These are phyloP conservation scores for Castanea sativa DNA, from an alignment of 306 rosid genomes.

Conservation along the genomic window DNA sequence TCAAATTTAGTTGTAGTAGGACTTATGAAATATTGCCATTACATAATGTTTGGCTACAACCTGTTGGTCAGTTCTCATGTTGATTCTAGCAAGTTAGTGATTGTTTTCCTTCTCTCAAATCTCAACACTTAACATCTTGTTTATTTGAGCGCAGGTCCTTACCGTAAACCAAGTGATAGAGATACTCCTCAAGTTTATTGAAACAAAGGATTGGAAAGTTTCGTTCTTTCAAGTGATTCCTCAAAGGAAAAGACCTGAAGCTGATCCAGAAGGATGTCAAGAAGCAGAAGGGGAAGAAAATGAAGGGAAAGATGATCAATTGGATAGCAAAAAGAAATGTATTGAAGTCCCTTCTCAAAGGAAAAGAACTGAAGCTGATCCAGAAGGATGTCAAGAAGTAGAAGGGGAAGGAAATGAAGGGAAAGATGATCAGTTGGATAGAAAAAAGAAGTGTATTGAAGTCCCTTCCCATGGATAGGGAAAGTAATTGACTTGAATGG, in stretches of 20 bases:
- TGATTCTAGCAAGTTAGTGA: not conserved
- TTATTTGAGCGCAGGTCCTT: slow-evolving; percentile 62
- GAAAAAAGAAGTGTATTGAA: slow-evolving; percentile 32
- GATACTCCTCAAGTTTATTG: slow-evolving; percentile 64
- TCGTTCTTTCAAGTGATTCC: slow-evolving; percentile 86
- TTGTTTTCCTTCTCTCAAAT: slow-evolving; percentile 1
- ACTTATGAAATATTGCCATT: not conserved
- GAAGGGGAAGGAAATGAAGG: slow-evolving; percentile 36
- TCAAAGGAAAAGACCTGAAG: slow-evolving; percentile 69
- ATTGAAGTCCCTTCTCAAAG: slow-evolving; percentile 50
- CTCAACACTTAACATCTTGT: not conserved
- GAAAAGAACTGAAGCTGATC: slow-evolving; percentile 57
- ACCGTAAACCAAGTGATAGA: slow-evolving; percentile 89
- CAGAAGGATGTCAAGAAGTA: slow-evolving; percentile 34
- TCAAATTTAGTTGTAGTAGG: not conserved
- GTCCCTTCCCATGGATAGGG: slow-evolving; percentile 14
- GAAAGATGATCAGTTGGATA: slow-evolving; percentile 16
- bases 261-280: slow-evolving; percentile 38
- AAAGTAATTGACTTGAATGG: not conserved
- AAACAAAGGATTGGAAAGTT: slow-evolving; percentile 78
- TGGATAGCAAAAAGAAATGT: slow-evolving; percentile 30
- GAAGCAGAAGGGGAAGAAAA: slow-evolving; percentile 36
- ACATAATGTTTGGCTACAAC: not conserved
- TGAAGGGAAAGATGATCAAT: slow-evolving; percentile 20
- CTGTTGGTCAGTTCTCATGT: not conserved